Evolutionary conservation across 306 rosid genomes (phyloP), one percentile per base, ranked within the genome.

Genomic region (Calophaca sinica): DNA sequence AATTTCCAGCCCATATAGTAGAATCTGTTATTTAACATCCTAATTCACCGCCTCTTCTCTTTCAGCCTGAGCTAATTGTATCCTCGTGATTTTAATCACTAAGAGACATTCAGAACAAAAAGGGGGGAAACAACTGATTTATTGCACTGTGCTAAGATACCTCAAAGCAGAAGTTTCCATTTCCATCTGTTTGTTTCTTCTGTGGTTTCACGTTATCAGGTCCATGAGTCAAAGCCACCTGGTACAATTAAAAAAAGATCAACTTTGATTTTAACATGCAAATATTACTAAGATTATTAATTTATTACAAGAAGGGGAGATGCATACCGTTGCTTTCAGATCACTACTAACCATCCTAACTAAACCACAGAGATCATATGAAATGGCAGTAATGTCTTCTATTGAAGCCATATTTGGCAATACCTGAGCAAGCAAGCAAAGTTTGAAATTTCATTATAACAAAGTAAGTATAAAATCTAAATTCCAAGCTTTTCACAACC

Each of bases 141-240:
- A 53, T 51, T 55, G 69, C 65, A 57, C 51, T 57, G 46, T 62
- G 31, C 70, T 38, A 75, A 48, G 88, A 80, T 87, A 94, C 99
- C 96, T 90, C 96, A 70, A 94, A 94, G 90, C 98, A 94, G 85
- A 94, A 94, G 11, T 84, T 85, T 74, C 99, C 99, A 67, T 63
- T 92, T 81, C 79, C 93, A 84, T 94, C 92, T 26, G 93, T 88
- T 69, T 75, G 90, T 75, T 89, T 89, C 82, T 84, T 91, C 84
- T 94, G 93, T 38, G 99, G 98, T 80, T 94, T 89, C 78, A 88
- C 91, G 83, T 87, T 96, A 78, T 89, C 96, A 74, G 99, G 98
- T 75, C 99, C 98, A 84, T 90, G 99, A 78, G 99, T 96, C 96
- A 96, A 81, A 85, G 97, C 98, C 75, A 96, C 96, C 99, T 96